Evolutionary conservation across 1,139 yeast species (phyloP), one percentile per base, ranked within the genome.

Genomic region (Kodamaea arcana): DNA sequence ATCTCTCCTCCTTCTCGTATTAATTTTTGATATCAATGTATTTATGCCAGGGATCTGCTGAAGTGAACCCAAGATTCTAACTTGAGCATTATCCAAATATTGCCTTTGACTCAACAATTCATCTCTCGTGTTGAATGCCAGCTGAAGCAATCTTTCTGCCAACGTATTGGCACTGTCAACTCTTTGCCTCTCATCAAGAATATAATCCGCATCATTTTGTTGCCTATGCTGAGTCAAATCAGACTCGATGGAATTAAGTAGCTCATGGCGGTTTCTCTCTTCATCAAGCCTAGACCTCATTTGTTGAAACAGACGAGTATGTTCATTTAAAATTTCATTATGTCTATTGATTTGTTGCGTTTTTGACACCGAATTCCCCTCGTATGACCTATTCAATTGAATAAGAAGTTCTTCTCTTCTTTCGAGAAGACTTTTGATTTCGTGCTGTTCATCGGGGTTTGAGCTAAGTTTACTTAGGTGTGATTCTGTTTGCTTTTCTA

Each of bases 91-190:
- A 34, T 71, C 68, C 35, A 92, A 64, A 11, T 75, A 60, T 29
- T 72, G 73, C 38, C 94, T 69, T 60, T 92, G 98, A 33, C 80
- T 69, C 35, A 74, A 50, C 37, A 92, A 73, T 52, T 85, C 94
- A 43, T 92, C 97, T 42, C 97, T 69, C 0, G 98, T 88, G 46
- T 83, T 84, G 59, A 79, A 83, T 0, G 97, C 98, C 54, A 84
- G 94, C 17, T 78, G 76, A 26, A 92, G 69, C 37, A 92, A 65
- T 32, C 84, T 64, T 52, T 92, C 97, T 6, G 95, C 86, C 42
- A 88, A 67, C 30, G 73, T 70, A 54, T 87, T 82, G 29, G 94
- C 80, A 37, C 71, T 71, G 46, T 85, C 87, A 16, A 83, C 83
- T 34, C 96, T 68, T 24, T 74, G 68, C 12, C 87, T 62, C 58